A percentile compares a stretch with the other conserved stretches of the same genome.
Conservation (phyloP, 2,329 filamentous ascomycete species). For the Diaporthe vaccinii region DNA sequence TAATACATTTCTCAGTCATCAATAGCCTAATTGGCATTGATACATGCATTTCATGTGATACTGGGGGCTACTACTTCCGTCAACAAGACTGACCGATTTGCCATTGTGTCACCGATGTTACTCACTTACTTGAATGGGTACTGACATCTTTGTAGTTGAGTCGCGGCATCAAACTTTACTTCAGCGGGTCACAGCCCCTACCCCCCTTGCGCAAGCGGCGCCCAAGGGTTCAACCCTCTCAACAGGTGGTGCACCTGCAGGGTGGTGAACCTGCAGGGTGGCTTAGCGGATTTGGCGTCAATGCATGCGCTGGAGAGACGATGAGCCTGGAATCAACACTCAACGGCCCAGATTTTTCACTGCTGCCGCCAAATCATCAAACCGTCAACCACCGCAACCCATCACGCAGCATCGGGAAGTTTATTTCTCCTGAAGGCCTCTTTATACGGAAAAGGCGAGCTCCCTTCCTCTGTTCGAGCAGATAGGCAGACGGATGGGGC, state of each 20-base stretch:
- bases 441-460: too few relatives aligned
- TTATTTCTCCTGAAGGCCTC: background rate
- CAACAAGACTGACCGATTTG: background rate
- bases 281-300: constrained; percentile 10
- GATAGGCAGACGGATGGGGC: background rate
- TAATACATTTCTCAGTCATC: background rate
- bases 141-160: too few relatives aligned
- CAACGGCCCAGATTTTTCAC: constrained; percentile 4
- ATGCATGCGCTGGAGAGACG: background rate
- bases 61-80: background rate
- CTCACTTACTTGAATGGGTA: background rate
- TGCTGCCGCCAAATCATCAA: background rate
- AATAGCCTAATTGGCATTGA: background rate
- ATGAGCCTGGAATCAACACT: background rate
- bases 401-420: background rate
- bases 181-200: background rate
- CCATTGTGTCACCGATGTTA: background rate
- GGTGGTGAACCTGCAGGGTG: background rate
- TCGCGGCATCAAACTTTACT: background rate
- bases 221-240: constrained; percentile 3
- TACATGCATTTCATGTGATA: background rate
- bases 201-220: too few relatives aligned
- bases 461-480: background rate
- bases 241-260: background rate
- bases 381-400: background rate